Percentiles rank a stretch among this genome's conserved stretches.
These are phyloP conservation scores for Chalaropsis thielavioides DNA, from an alignment of 2,329 filamentous ascomycete genomes.

Conservation along the genomic window DNA sequence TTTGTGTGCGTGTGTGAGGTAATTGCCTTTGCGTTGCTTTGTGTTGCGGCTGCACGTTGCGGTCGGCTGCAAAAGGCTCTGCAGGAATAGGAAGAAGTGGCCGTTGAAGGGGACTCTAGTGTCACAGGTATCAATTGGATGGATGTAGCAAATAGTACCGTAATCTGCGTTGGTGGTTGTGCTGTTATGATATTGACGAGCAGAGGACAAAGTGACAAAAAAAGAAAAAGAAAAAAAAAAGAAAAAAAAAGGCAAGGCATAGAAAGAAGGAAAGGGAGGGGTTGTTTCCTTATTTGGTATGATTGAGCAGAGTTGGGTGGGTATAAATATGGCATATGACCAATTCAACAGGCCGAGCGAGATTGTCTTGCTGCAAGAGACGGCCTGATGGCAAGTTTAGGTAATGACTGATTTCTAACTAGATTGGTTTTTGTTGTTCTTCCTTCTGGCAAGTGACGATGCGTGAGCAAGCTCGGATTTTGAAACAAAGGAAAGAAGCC, in stretches of 20 bases:
- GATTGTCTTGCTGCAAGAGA: not conserved
- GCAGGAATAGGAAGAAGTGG: not conserved
- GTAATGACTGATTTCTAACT: not conserved
- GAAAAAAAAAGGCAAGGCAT: not conserved
- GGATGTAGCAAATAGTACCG: not conserved
- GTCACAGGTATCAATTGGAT: not conserved
- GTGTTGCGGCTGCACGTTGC: constrained; percentile 1
- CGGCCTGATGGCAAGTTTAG: not conserved
- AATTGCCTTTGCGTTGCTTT: constrained; percentile 1
- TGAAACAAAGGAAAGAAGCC: constrained; percentile 2
- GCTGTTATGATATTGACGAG: not conserved
- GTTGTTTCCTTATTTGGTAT: not conserved
- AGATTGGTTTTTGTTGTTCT: not conserved
- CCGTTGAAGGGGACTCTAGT: not conserved
- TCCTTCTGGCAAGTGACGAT: not conserved
- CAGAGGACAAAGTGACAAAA: not conserved
- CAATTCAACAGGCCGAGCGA: not conserved
- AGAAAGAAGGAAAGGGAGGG: constrained; percentile 4
- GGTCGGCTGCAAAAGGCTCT: not conserved
- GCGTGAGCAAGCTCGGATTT: not conserved
- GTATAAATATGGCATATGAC: not conserved
- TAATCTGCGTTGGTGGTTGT: not conserved
- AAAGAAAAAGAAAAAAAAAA: not conserved
- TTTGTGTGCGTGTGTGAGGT: constrained; percentile 5
- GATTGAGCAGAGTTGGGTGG: not conserved